A percentile compares a stretch with the other conserved stretches of the same genome.
Conservation (phyloP, 495 filamentous ascomycete species). For the Penicillium canariense region DNA sequence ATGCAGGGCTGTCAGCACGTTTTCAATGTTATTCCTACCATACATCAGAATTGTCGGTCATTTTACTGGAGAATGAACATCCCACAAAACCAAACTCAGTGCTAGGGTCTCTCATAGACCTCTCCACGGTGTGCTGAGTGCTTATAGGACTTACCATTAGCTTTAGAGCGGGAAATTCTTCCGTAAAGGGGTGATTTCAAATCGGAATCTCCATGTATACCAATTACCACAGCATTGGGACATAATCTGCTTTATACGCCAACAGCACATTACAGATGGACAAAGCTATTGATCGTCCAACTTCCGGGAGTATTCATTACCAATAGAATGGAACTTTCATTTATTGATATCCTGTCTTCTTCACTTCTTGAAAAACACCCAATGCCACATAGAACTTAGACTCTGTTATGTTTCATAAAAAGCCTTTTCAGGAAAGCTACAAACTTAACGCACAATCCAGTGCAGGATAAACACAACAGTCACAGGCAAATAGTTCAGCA, state of each 20-base stretch:
- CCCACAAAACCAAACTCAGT: too few species aligned
- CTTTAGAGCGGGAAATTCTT: neutral
- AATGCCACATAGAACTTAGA: neutral
- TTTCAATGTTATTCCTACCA: too few species aligned
- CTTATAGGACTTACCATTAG: neutral
- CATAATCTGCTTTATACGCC: neutral
- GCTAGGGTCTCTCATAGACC: too few species aligned
- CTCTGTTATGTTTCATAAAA: neutral
- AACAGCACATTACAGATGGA: neutral
- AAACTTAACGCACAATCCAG: neutral
- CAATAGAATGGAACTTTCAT: neutral
- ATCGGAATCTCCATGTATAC: constrained; percentile 1
- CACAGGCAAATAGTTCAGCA: neutral
- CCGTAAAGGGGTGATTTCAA: neutral
- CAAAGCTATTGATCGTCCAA: neutral
- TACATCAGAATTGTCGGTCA: too few species aligned
- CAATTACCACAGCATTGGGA: neutral
- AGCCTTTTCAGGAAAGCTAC: neutral
- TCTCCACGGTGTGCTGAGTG: too few species aligned
- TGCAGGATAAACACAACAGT: neutral
- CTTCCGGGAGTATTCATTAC: neutral
- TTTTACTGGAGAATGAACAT: too few species aligned
- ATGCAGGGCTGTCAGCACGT: neutral
- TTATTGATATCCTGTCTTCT: neutral
- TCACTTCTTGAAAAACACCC: neutral